Conservation (phyloP, 441 rosid genomes). For the Croton laevigatus region DNA sequence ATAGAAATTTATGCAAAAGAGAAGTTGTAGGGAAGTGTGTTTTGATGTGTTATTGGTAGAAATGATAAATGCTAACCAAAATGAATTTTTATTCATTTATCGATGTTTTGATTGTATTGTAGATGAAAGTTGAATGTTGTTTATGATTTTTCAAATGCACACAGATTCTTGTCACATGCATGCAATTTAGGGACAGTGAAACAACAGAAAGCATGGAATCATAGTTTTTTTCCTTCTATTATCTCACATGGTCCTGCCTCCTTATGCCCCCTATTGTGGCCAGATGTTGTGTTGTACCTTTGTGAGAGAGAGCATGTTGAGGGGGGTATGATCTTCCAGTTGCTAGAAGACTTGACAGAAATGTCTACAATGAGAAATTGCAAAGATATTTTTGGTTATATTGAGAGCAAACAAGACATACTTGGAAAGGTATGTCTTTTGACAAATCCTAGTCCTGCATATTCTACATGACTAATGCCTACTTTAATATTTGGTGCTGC, state of each 20-base stretch:
- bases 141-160: not conserved
- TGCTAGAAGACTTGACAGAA: constrained; percentile 94
- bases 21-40: not conserved
- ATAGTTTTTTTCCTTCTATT: not conserved
- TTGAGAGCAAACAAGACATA: constrained; percentile 91
- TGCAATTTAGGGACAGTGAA: not conserved
- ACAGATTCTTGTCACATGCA: not conserved
- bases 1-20: not conserved
- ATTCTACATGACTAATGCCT: constrained; percentile 4
- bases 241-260: not conserved
- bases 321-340: constrained; percentile 99
- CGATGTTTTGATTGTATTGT: not conserved
- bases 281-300: constrained; percentile 87
- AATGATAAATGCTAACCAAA: not conserved
- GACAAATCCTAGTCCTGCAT: not conserved
- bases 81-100: not conserved
- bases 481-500: constrained; percentile 6
- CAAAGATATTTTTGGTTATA: constrained; percentile 88
- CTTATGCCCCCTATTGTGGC: constrained; percentile 21
- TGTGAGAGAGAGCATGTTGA: constrained; percentile 98
- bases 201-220: not conserved
- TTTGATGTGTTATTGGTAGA: not conserved
- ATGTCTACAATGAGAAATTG: constrained; percentile 98
- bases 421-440: constrained; percentile 67
- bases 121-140: not conserved